Conservation (phyloP, 2,329 filamentous ascomycete genomes). For the Aspergillus alliaceus region DNA sequence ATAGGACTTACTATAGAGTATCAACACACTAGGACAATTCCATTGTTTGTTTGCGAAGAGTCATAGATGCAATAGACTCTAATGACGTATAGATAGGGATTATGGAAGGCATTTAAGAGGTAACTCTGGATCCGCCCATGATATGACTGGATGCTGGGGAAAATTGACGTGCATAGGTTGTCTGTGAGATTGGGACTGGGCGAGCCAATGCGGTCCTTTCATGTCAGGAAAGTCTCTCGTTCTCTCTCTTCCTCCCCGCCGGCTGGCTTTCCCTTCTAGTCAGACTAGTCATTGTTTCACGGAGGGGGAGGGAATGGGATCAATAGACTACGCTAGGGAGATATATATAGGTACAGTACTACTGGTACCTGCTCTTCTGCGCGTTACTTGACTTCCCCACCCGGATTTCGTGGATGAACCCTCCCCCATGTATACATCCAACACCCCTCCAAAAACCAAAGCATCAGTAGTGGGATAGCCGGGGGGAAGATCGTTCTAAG, state of each 20-base stretch:
- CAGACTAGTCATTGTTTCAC: not conserved
- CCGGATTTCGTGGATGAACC: not conserved
- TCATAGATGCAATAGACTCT: not conserved
- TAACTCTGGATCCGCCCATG: not conserved
- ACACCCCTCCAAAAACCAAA: not conserved
- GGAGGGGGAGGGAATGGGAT: not conserved
- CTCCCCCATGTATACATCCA: too few species aligned
- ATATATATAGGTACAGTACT: too few species aligned
- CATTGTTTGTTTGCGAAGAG: not conserved
- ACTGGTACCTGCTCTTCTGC: not conserved
- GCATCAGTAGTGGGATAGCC: not conserved
- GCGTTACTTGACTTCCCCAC: not conserved
- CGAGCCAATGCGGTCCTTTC: not conserved
- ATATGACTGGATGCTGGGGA: not conserved
- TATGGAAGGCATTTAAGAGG: not conserved
- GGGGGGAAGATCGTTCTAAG: constrained; percentile 13
- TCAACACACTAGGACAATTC: not conserved
- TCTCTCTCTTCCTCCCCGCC: not conserved
- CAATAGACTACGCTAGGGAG: not conserved
- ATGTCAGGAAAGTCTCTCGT: not conserved
- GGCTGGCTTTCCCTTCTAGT: not conserved
- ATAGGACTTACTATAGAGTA: not conserved
- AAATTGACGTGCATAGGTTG: not conserved
- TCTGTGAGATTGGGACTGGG: too few species aligned
- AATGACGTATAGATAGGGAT: constrained; percentile 5